phyloP scores from a whole-genome alignment of 805 yeast species.

The Pichia insulana region DNA sequence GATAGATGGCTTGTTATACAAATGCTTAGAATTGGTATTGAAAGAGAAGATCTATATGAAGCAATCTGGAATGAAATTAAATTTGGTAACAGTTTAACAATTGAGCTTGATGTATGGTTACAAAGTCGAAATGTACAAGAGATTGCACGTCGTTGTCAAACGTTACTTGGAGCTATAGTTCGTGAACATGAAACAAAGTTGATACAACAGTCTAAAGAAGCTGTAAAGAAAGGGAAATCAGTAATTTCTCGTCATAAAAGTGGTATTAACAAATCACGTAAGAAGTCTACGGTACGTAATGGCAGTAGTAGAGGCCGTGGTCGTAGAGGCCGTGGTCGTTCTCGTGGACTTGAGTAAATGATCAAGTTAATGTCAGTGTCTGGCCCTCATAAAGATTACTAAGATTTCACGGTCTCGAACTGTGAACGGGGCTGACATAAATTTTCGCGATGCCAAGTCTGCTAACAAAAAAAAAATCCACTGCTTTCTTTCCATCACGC shows the following conservation, averaged over 20 bases:
- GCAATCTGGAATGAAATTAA: conserved; percentile 66
- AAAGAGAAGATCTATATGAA: conserved; percentile 71
- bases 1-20: conserved; percentile 81
- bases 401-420: neutral
- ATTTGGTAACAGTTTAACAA: conserved; percentile 18
- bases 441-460: too few species aligned
- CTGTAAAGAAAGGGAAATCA: neutral
- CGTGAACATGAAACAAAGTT: conserved; percentile 48
- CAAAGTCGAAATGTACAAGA: conserved; percentile 73
- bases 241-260: too few species aligned
- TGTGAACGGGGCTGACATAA: too few species aligned
- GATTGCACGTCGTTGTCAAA: conserved; percentile 70
- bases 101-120: conserved; percentile 60
- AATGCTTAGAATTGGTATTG: conserved; percentile 73
- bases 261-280: neutral
- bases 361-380: too few species aligned
- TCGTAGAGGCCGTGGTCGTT: neutral
- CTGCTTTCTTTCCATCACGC: too few species aligned
- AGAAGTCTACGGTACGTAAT: neutral
- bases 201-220: neutral
- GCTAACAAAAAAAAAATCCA: too few species aligned
- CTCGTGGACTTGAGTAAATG: too few species aligned
- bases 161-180: conserved; percentile 65
- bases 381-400: too few species aligned
- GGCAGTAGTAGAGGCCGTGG: conserved; percentile 1